Base-by-base conservation (phyloP, 73 alveolate species). In the Tetrahymena borealis region DNA sequence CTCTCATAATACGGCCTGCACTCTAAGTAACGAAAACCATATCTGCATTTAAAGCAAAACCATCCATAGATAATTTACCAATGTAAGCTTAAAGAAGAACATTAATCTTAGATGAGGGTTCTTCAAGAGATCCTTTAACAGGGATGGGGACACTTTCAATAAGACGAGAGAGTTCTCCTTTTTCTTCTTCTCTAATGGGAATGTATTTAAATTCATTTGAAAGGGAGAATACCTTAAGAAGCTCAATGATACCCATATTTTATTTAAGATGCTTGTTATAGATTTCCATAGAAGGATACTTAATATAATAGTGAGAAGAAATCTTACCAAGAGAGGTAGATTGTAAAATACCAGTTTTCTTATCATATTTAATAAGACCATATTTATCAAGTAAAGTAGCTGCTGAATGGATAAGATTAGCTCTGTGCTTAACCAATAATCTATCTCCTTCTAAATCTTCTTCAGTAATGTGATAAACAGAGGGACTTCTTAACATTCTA, bases 121-220 rank as follows among this genome's bases (percentile, higher is more conserved):
- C 99, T 90, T 99, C 99, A 24, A 98, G 77, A 33, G 99, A 95
- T 36, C 99, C 99, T 96, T 98, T 98, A 90, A 99, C 98, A 9
- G 99, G 99, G 40, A 98, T 97, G 15, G 99, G 99, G 33, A 99
- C 99, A 78, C 98, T 93, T 97, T 96, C 96, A 94, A 94, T 99
- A 15, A 97, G 96, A 94, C 98, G 90, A 18, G 91, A 78, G 79
- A 96, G 90, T 91, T 96, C 98, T 18, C 91, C 94, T 94, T 95
- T 99, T 95, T 99, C 99, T 94, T 99, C 99, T 96, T 99, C 99
- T 93, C 99, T 96, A 32, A 99, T 98, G 5, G 99, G 99, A 94
- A 99, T 98, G 94, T 95, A 98, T 95, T 97, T 95, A 98, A 99
- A 99, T 98, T 99, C 99, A 28, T 95, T 91, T 38, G 99, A 97